Evolutionary conservation across 1,284 basidiomycete species (phyloP), one percentile per base, ranked within the genome.

Genomic region (Rhodotorula mucilaginosa): DNA sequence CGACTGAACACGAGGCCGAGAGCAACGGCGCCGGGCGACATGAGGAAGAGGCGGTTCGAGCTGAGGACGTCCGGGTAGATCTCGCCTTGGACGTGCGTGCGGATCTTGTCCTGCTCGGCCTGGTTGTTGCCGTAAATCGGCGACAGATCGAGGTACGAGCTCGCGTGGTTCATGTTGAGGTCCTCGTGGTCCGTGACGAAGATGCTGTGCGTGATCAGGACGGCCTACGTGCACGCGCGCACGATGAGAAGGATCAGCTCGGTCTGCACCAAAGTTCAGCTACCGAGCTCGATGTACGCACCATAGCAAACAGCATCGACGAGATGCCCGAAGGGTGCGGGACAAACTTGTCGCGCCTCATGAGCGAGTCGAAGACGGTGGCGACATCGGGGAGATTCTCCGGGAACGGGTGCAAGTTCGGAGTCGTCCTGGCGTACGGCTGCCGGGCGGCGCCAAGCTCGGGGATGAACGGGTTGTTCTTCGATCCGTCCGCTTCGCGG

Each of bases 111-210:
- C 15, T 86, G 82, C 58, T 88, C 82, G 3, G 78, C 79, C 58
- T 85, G 80, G 52, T 82, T 87, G 78, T 79, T 87, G 1, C 90
- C 90, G 74, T 93, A 93, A 6, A 93, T 81, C 13, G 90, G 85
- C 76, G 87, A 88, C 46, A 93, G 81, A 77, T 93, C 91, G 44
- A 93, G 84, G 79, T 93, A 93, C 73, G 88, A 89, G 74, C 87
- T 88, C 3, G 87, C 82, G 67, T 87, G 81, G 78, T 93, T 93
- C 77, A 87, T 85, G 0, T 82, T 84, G 10, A 63, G 67, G 46
- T 77, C 67, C 5, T 54, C 18, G 26, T 78, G 82, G 74, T 86
- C 83, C 5, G 90, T 91, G 72, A 88, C 83, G 83, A 92, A 92
- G 73, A 89, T 84, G 71, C 82, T 85, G 80, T 92, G 90, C 74